Conservation (phyloP, 257 asterid genomes). For the Nicotiana paniculata region DNA sequence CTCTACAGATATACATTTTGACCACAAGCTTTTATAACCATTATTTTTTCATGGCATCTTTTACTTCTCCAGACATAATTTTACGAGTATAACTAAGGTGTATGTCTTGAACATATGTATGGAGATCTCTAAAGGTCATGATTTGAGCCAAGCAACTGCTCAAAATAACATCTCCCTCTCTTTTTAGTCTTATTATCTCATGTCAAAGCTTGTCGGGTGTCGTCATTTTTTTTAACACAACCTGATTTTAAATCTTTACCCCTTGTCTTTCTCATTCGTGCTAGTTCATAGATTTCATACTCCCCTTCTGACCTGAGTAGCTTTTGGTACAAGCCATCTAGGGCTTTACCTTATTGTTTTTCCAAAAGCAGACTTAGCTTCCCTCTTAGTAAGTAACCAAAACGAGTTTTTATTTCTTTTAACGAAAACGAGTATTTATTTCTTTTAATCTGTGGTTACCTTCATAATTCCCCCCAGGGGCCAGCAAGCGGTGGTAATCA, state of each 20-base stretch:
- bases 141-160: background rate
- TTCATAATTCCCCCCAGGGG: conserved; percentile 66
- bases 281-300: background rate
- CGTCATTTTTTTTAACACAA: background rate
- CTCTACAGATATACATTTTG: background rate
- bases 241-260: background rate
- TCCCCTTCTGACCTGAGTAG: background rate
- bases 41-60: background rate
- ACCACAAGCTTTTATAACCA: background rate
- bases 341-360: background rate
- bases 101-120: background rate
- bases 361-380: background rate
- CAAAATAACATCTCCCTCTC: background rate
- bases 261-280: background rate
- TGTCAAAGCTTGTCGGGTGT: background rate
- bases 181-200: background rate
- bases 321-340: background rate
- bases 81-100: background rate
- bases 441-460: conserved; percentile 26
- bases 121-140: background rate
- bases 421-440: background rate
- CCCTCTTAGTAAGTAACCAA: background rate
- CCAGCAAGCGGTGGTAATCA: conserved; percentile 69
- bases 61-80: background rate
- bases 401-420: too few relatives aligned